Conservation (phyloP, 345 rosid species). For the Erucastrum elatum region DNA sequence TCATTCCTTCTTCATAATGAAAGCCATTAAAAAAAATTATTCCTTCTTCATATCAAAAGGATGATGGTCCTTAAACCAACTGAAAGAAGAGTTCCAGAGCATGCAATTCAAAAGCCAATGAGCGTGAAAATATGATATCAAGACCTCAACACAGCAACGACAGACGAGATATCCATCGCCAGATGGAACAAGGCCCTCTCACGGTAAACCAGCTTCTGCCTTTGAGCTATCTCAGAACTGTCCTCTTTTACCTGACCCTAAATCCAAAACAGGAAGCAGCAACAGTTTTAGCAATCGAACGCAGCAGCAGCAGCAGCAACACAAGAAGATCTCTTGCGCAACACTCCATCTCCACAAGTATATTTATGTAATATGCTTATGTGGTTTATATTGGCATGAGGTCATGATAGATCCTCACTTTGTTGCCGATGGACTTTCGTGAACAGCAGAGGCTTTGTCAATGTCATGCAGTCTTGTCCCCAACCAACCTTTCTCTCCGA, state of each 20-base stretch:
- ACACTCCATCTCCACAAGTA: too few relatives aligned
- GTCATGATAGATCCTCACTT: conserved; percentile 41
- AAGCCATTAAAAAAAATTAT: too few relatives aligned
- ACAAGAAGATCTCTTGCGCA: too few relatives aligned
- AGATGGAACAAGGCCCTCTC: conserved; percentile 47
- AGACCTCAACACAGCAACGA: conserved; percentile 33
- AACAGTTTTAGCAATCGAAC: conserved; percentile 41
- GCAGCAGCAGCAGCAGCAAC: conserved; percentile 52
- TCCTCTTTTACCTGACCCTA: conserved; percentile 40
- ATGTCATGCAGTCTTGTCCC: conserved; percentile 41
- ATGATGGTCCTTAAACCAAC: conserved; percentile 33
- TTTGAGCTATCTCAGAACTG: conserved; percentile 72
- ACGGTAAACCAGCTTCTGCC: conserved; percentile 71
- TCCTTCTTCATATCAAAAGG: conserved; percentile 40
- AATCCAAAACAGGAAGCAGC: conserved; percentile 44
- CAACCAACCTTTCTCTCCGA: conserved; percentile 61
- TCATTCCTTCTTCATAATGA: background rate
- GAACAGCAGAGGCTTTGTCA: conserved; percentile 57
- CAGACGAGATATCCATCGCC: conserved; percentile 66
- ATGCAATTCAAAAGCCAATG: conserved; percentile 40
- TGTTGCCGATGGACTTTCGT: conserved; percentile 70
- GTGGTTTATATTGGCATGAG: too few relatives aligned
- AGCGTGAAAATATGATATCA: conserved; percentile 49
- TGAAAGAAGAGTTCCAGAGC: conserved; percentile 47
- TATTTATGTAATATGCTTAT: too few relatives aligned